Base-by-base conservation (phyloP, 139 green algal species). In the Chlamydomonas sp. region DNA sequence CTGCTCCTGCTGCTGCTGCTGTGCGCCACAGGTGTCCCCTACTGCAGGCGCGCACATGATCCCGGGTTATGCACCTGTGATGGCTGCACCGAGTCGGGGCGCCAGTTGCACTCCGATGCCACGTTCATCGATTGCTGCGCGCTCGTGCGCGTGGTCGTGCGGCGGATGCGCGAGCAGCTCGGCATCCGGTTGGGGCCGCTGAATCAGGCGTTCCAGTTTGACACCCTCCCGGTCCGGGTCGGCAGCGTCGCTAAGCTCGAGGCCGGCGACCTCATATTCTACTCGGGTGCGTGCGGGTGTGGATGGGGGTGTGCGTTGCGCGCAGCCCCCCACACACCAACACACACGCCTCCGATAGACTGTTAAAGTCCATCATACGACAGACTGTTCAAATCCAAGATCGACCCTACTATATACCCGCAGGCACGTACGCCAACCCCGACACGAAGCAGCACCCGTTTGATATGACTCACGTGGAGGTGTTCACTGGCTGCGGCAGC, bases 251-350 rank as follows among this genome's bases (percentile, higher is more conserved):
- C n/a, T n/a, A 35, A 76, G 49, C 77, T 83, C 30, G 30, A 75
- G 77, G 72, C 77, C 5, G 77, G 77, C 0, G 77, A 81, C 65
- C 61, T 81, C 3, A 58, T 81, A 24, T 81, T 81, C 75, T 81
- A 77, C 59, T 71, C 50, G 29, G 75, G 75, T 4, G 58, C 34
- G 2, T 67, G 60, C 34, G 10, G 10, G 13, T n/a, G n/a, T n/a
- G n/a, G n/a, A n/a, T n/a, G n/a, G n/a, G n/a, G n/a, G n/a, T n/a
- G n/a, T n/a, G n/a, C n/a, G n/a, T n/a, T n/a, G n/a, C n/a, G n/a
- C n/a, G n/a, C n/a, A n/a, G n/a, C n/a, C n/a, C n/a, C n/a, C n/a
- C n/a, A n/a, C n/a, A n/a, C n/a, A n/a, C n/a, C n/a, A n/a, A n/a
- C n/a, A n/a, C 34, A 64, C 54, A 64, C 22, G 20, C 54, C 54